Evolutionary conservation across 495 filamentous ascomycete genomes (phyloP).

Genomic region (Penicillium riverlandense): DNA sequence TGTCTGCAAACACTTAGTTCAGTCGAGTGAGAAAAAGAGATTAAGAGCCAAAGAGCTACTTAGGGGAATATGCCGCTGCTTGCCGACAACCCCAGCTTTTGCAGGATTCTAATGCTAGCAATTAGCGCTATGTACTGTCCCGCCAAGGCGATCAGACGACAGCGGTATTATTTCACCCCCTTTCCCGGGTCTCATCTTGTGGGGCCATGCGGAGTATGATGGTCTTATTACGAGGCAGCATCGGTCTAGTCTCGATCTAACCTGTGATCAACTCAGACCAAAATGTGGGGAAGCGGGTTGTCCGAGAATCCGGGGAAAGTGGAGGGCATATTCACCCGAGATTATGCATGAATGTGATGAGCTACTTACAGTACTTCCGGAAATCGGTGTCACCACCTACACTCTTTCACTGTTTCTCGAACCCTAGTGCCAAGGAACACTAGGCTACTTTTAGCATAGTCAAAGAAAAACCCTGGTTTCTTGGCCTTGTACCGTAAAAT

Average conservation of each 20-base stretch:
- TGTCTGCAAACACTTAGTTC: background rate
- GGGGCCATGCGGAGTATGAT: slow-evolving; percentile 9
- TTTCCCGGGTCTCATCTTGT: slow-evolving; percentile 2
- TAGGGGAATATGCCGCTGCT: too few species aligned
- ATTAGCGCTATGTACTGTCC: too few species aligned
- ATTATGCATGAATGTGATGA: background rate
- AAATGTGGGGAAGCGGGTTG: slow-evolving; percentile 10
- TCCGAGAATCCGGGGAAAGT: background rate
- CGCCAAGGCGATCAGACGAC: background rate
- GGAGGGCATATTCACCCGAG: background rate
- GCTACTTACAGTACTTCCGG: too few species aligned
- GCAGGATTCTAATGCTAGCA: too few species aligned
- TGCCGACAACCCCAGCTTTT: too few species aligned
- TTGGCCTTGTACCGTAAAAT: too few species aligned
- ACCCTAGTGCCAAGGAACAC: too few species aligned
- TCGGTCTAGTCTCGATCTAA: background rate
- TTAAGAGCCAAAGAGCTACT: background rate
- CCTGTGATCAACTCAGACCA: slow-evolving; percentile 5
- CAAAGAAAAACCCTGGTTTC: too few species aligned
- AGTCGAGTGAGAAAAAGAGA: background rate
- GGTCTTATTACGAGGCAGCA: background rate
- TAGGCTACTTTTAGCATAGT: too few species aligned
- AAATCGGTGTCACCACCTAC: too few species aligned
- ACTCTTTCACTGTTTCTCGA: too few species aligned
- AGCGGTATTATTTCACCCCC: background rate